A percentile compares a stretch with the other conserved stretches of the same genome.
Evolutionary conservation across 164 flowering plant species (phyloP).

Genomic region (Protea cynaroides): DNA sequence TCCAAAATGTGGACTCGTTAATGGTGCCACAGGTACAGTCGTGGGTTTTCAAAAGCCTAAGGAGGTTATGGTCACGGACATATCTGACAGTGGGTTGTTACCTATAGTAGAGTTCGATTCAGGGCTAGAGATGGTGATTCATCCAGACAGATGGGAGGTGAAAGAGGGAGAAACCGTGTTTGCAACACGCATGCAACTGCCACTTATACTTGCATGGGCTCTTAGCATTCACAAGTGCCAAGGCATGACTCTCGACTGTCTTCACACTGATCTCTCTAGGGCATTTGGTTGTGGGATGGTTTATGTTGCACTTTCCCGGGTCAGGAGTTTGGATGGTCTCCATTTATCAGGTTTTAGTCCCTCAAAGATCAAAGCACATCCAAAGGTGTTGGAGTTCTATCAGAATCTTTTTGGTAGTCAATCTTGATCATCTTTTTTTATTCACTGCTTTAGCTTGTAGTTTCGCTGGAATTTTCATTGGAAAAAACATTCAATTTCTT

Average conservation of each 20-base stretch:
- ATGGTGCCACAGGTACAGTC: constrained; percentile 61
- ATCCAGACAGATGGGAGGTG: constrained; percentile 37
- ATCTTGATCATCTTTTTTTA: background rate
- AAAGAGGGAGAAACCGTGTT: constrained; percentile 32
- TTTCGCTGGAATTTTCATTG: background rate
- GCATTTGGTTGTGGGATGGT: constrained; percentile 68
- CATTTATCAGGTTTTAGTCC: constrained; percentile 46
- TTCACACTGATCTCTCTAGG: constrained; percentile 48
- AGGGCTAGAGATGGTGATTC: constrained; percentile 25
- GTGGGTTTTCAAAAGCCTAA: constrained; percentile 17
- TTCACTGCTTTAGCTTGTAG: background rate
- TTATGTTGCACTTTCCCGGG: constrained; percentile 67
- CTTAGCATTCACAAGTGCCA: constrained; percentile 72
- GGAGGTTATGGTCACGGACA: background rate
- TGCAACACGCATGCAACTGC: constrained; percentile 50
- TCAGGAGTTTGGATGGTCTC: constrained; percentile 49
- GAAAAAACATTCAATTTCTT: background rate
- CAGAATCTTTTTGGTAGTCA: constrained; percentile 7
- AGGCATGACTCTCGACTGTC: constrained; percentile 53
- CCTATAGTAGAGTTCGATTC: constrained; percentile 51
- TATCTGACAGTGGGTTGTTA: constrained; percentile 14
- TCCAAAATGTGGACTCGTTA: constrained; percentile 30
- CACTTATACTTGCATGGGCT: constrained; percentile 62
- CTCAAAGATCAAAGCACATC: constrained; percentile 47
- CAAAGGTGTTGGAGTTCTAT: constrained; percentile 52